Evolutionary conservation across 2,329 filamentous ascomycete genomes (phyloP), one percentile per base, ranked within the genome.

Genomic region (Pseudocercospora crystallina): DNA sequence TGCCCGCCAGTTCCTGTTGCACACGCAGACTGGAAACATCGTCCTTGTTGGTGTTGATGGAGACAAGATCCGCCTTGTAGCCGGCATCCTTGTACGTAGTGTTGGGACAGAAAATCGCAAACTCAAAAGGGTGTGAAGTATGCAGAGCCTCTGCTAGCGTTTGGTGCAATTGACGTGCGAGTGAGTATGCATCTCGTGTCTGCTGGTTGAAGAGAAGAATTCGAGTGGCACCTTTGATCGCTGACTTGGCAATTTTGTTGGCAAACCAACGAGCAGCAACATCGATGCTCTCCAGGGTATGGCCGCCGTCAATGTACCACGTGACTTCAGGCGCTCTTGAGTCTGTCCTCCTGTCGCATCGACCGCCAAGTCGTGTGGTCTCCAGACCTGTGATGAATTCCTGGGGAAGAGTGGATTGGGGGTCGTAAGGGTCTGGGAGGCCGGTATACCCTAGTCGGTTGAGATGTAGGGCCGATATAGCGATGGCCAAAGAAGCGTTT

Each of bases 181-280:
- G 77, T 12, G 80, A 75, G 3, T 75, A 72, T 5, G 88, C 87
- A 64, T 96, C 85, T 30, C 90, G 82, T 8, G 89, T 90, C 65
- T 96, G 90, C 70, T 96, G 92, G 70, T 96, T 96, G 77, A 97
- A 97, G 41, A 97, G 79, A 39, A 97, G 73, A 50, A 86, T 76
- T 0, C 89, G 75, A 5, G 73, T 53, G 3, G 54, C 51, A 8
- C 47, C 40, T 30, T 47, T 10, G 14, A 13, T 31, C 8, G 50
- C 56, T n/a, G 59, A 43, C 12, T 68, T 61, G 10, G 63, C 58
- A 33, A 65, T 71, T 55, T 61, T 69, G 38, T 69, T 65, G 7
- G 80, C 81, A 62, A 92, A 92, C 91, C 91, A 96, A 58, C 76
- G 77, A 2, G 83, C 89, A 9, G 87, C 87, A 36, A 89, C 79